These are phyloP conservation scores for Arthrinium phaeospermum DNA, from an alignment of 2,329 filamentous ascomycete species.

Conservation along the genomic window DNA sequence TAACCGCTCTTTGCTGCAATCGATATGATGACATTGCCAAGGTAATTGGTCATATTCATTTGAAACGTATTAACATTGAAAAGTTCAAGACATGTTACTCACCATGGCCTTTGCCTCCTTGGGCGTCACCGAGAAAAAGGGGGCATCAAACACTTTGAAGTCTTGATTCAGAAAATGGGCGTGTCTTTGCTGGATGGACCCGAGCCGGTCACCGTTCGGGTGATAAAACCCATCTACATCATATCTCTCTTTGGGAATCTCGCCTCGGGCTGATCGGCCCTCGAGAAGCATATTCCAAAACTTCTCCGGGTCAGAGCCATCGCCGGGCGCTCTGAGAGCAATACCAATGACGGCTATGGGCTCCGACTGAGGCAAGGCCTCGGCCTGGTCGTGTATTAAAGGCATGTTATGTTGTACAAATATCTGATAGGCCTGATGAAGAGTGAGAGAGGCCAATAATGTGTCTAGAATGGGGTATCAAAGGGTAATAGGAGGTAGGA, in stretches of 20 bases:
- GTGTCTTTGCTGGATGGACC: conserved; percentile 2
- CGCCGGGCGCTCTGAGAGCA: conserved; percentile 35
- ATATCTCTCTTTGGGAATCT: conserved; percentile 31
- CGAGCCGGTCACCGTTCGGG: not conserved
- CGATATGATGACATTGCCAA: not conserved
- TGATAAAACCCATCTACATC: conserved; percentile 30
- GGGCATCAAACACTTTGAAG: conserved; percentile 16
- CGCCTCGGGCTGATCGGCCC: conserved; percentile 29
- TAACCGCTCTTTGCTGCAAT: not conserved
- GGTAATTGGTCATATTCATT: not conserved
- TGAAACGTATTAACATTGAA: not conserved
- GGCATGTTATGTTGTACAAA: not conserved
- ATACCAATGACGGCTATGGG: conserved; percentile 35
- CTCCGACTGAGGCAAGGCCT: not conserved
- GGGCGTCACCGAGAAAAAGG: conserved; percentile 19
- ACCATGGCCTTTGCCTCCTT: conserved; percentile 18
- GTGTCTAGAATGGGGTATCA: not conserved
- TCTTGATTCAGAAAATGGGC: conserved; percentile 14
- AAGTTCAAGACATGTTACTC: not conserved
- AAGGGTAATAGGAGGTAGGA: not conserved
- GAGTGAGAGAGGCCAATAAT: not conserved
- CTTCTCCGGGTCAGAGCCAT: conserved; percentile 27
- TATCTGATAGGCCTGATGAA: not conserved
- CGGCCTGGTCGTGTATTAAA: not conserved
- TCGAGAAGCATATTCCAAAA: conserved; percentile 37